Evolutionary conservation across 805 yeast species (phyloP).

Genomic region (Wickerhamomyces tratensis): DNA sequence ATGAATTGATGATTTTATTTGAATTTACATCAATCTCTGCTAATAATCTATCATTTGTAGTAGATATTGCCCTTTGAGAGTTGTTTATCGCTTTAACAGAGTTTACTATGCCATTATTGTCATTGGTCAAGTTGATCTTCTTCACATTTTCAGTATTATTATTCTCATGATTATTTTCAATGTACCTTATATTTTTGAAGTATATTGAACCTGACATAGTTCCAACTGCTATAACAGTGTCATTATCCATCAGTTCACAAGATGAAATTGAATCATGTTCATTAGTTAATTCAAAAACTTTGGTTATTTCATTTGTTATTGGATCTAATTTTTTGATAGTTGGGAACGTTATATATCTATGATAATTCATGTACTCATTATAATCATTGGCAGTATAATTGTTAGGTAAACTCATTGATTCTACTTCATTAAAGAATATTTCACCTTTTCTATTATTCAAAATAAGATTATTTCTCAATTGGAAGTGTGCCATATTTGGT

Average conservation of each 20-base stretch:
- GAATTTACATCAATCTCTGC: constrained; percentile 29
- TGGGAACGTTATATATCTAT: constrained; percentile 1
- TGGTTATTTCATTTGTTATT: constrained; percentile 16
- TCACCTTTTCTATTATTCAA: constrained; percentile 1
- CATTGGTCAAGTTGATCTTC: neutral
- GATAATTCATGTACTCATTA: neutral
- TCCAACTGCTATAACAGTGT: constrained; percentile 36
- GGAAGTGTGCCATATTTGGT: constrained; percentile 47
- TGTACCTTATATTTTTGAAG: constrained; percentile 21
- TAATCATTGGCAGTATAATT: no score
- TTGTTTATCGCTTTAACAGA: constrained; percentile 28
- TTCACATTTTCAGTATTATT: constrained; percentile 2
- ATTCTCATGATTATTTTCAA: constrained; percentile 21
- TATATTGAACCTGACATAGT: constrained; percentile 44
- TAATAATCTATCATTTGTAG: constrained; percentile 40
- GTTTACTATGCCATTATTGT: constrained; percentile 42
- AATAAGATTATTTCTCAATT: constrained; percentile 38
- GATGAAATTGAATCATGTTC: constrained; percentile 33
- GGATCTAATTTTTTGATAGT: constrained; percentile 16
- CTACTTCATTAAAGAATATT: constrained; percentile 4
- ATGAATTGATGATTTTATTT: constrained; percentile 7
- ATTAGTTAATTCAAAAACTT: constrained; percentile 25
- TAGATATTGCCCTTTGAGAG: constrained; percentile 27
- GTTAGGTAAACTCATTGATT: no score
- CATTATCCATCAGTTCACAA: constrained; percentile 27